Conservation (phyloP, 768 basidiomycete genomes). For the Phaffia australis region DNA sequence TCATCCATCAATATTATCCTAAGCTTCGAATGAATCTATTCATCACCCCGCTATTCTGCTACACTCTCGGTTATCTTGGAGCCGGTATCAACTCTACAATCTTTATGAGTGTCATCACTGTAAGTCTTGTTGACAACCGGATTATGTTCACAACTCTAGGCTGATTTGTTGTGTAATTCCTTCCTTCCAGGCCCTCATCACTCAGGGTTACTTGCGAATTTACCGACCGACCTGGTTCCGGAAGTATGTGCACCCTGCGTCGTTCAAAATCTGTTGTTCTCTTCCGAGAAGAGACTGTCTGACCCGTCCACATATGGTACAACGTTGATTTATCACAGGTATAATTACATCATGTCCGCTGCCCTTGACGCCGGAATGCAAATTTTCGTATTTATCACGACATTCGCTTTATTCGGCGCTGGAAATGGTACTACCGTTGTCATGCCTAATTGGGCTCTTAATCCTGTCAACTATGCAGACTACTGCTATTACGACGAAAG, state of each 20-base stretch:
- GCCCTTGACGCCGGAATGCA: neutral
- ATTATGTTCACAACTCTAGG: no score
- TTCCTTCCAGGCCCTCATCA: neutral
- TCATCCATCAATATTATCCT: slow-evolving; percentile 27
- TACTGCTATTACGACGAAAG: slow-evolving; percentile 1
- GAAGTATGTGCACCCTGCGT: neutral
- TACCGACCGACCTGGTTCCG: slow-evolving; percentile 6
- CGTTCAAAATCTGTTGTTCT: no score
- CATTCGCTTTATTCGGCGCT: slow-evolving; percentile 5
- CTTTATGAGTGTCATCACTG: neutral
- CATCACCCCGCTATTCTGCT: slow-evolving; percentile 30
- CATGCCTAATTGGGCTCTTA: slow-evolving; percentile 8
- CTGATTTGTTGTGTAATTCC: neutral
- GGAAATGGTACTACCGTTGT: slow-evolving; percentile 6
- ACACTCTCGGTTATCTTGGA: slow-evolving; percentile 17
- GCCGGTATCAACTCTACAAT: slow-evolving; percentile 30
- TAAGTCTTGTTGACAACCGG: neutral
- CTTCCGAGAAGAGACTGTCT: no score
- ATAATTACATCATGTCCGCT: slow-evolving; percentile 12
- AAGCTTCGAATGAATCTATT: slow-evolving; percentile 23
- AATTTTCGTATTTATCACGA: slow-evolving; percentile 3
- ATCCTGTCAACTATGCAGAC: slow-evolving; percentile 7
- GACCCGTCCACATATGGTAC: no score
- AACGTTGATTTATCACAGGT: neutral
- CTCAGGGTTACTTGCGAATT: slow-evolving; percentile 7